Evolutionary conservation across 768 basidiomycete species (phyloP), one percentile per base, ranked within the genome.

Genomic region (Mycena sanguinolenta): DNA sequence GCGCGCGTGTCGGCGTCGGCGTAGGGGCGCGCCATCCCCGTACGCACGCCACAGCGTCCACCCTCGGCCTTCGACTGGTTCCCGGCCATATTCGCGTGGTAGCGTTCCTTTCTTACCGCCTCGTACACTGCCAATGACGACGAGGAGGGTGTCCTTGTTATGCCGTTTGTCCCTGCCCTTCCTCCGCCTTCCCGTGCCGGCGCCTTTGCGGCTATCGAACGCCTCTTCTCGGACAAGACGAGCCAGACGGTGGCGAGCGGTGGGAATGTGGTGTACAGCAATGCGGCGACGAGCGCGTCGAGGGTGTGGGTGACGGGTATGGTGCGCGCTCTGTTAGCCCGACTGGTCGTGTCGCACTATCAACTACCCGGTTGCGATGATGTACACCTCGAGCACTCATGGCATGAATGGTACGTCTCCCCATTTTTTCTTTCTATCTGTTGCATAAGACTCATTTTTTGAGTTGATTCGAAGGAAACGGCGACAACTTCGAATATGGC

Each of bases 1-100:
- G 81, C n/a, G n/a, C n/a, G 0, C 85, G 85, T 53, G 81, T 85
- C 0, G 87, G 90, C 38, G 78, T 91, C 12, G 86, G 90, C 21
- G 80, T 88, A 19, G 85, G 87, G 17, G 79, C 84, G 73, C 75
- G 46, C 73, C 78, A 30, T 75, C 79, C 21, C 72, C 69, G 32
- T 72, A 72, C 19, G 80, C 84, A 59, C 79, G 83, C 65, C 82
- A 79, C 62, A 81, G 73, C 14, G 75, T 76, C 27, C 74, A 84
- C 54, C 79, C 82, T 3, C 82, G n/a, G 87, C 85, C 85, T 0
- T 84, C 83, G 0, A 44, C 71, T 69, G 55, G 10, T 39, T 78
- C 82, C 84, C 70, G 55, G 10, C 50, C n/a, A n/a, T 62, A 82
- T 78, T 27, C 80, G 81, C 1, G 82, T 83, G 44, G 39, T 39